Evolutionary conservation across 768 basidiomycete species (phyloP).

Genomic region (Paxillus rubicundulus): DNA sequence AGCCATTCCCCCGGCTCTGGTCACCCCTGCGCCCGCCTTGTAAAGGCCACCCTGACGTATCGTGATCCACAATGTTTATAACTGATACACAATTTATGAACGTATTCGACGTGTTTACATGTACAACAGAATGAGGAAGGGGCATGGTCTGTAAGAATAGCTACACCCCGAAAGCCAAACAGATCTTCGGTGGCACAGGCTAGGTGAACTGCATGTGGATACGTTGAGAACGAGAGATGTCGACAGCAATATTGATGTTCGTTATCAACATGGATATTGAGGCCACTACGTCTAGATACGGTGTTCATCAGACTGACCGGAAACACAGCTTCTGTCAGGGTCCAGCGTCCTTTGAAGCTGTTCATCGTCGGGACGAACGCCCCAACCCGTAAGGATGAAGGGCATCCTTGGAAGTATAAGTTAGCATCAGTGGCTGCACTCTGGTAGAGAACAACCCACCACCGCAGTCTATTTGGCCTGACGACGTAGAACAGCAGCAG

Average conservation of each 20-base stretch:
- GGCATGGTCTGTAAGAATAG: not conserved
- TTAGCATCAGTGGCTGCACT: not conserved
- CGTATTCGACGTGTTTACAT: too few species aligned
- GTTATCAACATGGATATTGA: not conserved
- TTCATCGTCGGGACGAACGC: conserved; percentile 22
- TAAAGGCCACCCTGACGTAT: not conserved
- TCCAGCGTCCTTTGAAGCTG: not conserved
- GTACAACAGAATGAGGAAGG: not conserved
- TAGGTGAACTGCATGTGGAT: not conserved
- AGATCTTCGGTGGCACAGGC: not conserved
- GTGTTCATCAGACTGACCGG: not conserved
- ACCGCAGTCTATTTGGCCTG: conserved; percentile 42
- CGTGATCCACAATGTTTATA: not conserved
- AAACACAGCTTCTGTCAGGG: not conserved
- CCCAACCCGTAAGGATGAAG: conserved; percentile 52
- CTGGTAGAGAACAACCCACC: conserved; percentile 27
- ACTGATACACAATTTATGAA: not conserved
- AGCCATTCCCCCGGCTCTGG: not conserved
- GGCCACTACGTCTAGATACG: not conserved
- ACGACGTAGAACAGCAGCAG: conserved; percentile 45
- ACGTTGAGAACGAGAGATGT: not conserved
- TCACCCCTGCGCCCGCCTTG: conserved; percentile 4
- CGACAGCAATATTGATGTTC: not conserved
- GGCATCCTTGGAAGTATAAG: conserved; percentile 33
- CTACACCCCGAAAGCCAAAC: not conserved